Conservation (phyloP, 306 rosid genomes). For the Rosa lucieae region DNA sequence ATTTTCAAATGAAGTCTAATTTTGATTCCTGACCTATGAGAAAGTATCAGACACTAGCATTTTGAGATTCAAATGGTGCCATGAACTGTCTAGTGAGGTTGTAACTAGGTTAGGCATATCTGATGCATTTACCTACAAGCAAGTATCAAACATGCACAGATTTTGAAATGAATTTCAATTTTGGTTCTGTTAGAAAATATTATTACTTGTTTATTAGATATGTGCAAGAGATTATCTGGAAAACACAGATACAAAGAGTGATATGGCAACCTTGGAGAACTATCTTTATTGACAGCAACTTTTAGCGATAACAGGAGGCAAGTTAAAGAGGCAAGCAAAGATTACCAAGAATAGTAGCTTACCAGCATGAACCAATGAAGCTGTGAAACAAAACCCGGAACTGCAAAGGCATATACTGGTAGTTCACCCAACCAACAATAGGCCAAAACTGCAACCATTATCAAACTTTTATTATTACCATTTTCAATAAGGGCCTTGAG, state of each 20-base stretch:
- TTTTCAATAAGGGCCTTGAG: constrained; percentile 3
- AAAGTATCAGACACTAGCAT: neutral
- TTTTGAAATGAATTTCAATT: neutral
- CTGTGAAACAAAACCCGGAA: constrained; percentile 83
- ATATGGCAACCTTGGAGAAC: neutral
- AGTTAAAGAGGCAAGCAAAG: neutral
- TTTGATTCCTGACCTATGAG: neutral
- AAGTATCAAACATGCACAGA: neutral
- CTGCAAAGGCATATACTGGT: constrained; percentile 87
- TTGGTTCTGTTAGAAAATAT: neutral
- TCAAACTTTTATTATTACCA: constrained; percentile 14
- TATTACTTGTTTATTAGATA: neutral
- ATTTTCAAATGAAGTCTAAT: neutral
- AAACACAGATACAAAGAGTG: neutral
- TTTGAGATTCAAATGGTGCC: neutral
- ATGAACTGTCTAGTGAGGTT: neutral
- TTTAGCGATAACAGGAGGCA: neutral
- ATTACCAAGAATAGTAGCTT: constrained; percentile 18
- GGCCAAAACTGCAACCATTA: constrained; percentile 83
- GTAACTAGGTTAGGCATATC: neutral
- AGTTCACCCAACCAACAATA: constrained; percentile 87
- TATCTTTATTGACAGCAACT: neutral
- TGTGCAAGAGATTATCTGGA: neutral
- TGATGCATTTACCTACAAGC: neutral
- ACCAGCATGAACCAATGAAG: constrained; percentile 80